Percentiles rank a stretch among this genome's conserved stretches.
Evolutionary conservation across 169 alveolate species (phyloP).

Genomic region (Plasmodium cynomolgi): DNA sequence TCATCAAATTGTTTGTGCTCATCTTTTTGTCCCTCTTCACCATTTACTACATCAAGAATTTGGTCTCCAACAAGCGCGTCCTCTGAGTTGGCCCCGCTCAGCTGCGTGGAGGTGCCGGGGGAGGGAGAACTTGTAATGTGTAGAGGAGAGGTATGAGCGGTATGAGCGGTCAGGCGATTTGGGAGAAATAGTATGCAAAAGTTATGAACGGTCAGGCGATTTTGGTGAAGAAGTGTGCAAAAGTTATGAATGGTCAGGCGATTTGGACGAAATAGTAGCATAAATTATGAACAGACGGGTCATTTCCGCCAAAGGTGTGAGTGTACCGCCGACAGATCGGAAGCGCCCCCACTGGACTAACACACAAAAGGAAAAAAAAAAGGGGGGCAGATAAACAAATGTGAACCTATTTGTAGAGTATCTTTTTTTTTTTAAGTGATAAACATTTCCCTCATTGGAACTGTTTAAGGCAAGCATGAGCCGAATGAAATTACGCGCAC

Average conservation of each 20-base stretch:
- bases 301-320: not conserved
- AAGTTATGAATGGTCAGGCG: not conserved
- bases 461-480: not conserved
- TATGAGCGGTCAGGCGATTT: not conserved
- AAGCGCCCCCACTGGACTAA: not conserved
- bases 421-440: not conserved
- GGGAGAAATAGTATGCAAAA: not conserved
- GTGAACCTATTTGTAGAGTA: not conserved
- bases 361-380: not conserved
- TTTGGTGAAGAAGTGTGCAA: not conserved
- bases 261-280: not conserved
- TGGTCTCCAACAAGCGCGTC: conserved; percentile 70
- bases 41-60: conserved; percentile 58
- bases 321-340: not conserved
- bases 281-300: not conserved
- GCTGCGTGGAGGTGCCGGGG: not conserved
- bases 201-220: not conserved
- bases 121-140: not conserved
- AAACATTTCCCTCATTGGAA: not conserved
- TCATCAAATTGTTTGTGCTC: conserved; percentile 66
- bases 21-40: conserved; percentile 58
- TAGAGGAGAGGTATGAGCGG: too few species aligned
- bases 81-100: not conserved
- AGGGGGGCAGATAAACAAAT: not conserved
- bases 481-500: not conserved